These are phyloP conservation scores for Suillus tomentosus DNA, from an alignment of 768 basidiomycete species.

Conservation along the genomic window DNA sequence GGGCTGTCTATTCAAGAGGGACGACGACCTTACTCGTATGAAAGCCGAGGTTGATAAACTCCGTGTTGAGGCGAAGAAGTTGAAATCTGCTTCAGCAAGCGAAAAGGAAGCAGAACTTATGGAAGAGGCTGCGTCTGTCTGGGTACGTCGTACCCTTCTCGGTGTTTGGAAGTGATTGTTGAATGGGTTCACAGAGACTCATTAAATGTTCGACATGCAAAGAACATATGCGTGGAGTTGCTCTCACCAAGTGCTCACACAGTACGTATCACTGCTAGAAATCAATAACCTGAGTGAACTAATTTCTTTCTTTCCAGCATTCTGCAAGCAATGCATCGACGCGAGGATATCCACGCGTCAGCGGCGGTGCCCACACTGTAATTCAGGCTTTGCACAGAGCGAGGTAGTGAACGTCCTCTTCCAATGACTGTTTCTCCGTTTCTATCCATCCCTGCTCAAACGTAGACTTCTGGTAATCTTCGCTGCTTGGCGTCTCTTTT, in stretches of 20 bases:
- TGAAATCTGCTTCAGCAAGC: constrained; percentile 33
- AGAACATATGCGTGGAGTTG: constrained; percentile 71
- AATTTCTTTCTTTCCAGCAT: constrained; percentile 51
- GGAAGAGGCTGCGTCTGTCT: constrained; percentile 56
- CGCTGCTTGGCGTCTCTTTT: constrained; percentile 1
- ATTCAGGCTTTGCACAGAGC: constrained; percentile 74
- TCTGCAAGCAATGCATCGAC: constrained; percentile 85
- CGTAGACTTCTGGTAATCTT: constrained; percentile 8
- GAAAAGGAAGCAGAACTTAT: constrained; percentile 39
- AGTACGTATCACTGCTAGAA: constrained; percentile 52
- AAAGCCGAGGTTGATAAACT: constrained; percentile 58
- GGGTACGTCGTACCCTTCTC: constrained; percentile 43
- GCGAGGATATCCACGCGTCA: constrained; percentile 87
- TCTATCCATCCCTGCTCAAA: neutral
- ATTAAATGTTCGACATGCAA: constrained; percentile 91
- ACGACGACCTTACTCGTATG: constrained; percentile 49
- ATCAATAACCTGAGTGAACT: too few relatives aligned
- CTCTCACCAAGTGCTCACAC: constrained; percentile 90
- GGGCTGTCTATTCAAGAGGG: constrained; percentile 28
- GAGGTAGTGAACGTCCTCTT: constrained; percentile 76
- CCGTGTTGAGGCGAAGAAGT: constrained; percentile 46
- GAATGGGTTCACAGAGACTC: constrained; percentile 52
- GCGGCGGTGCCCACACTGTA: constrained; percentile 92
- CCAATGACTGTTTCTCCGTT: constrained; percentile 37
- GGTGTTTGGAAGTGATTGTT: neutral